phyloP scores from a whole-genome alignment of 1,284 basidiomycete species.

The Ustilago trichophora region DNA sequence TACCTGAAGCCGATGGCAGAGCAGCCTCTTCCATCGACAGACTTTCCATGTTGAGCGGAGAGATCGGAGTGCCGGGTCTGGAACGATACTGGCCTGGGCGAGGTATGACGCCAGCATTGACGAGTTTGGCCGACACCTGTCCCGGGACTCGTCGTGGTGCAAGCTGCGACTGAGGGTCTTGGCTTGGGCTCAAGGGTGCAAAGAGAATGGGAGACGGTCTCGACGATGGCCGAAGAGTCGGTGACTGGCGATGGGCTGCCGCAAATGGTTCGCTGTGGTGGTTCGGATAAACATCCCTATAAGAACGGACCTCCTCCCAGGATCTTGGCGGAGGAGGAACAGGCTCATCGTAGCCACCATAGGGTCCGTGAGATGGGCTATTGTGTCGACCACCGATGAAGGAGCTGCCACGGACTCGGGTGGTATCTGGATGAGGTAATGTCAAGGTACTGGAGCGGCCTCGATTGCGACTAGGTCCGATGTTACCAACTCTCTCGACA shows the following conservation, averaged over 20 bases:
- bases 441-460: slow-evolving; percentile 46
- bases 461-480: slow-evolving; percentile 37
- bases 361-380: slow-evolving; percentile 11
- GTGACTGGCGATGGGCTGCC: slow-evolving; percentile 14
- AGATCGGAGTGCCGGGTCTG: slow-evolving; percentile 47
- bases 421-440: slow-evolving; percentile 21
- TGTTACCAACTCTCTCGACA: slow-evolving; percentile 19
- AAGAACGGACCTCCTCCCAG: slow-evolving; percentile 22
- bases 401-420: slow-evolving; percentile 17
- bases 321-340: slow-evolving; percentile 25
- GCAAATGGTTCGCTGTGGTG: slow-evolving; percentile 5
- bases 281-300: slow-evolving; percentile 6
- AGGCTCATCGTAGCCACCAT: slow-evolving; percentile 21
- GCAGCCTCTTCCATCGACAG: slow-evolving; percentile 44
- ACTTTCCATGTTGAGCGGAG: slow-evolving; percentile 47
- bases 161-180: slow-evolving; percentile 12
- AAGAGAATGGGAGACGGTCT: slow-evolving; percentile 45
- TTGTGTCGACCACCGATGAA: slow-evolving; percentile 18
- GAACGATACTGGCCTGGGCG: slow-evolving; percentile 18
- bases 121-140: slow-evolving; percentile 1
- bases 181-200: slow-evolving; percentile 36
- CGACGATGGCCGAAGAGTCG: slow-evolving; percentile 9
- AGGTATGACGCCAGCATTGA: slow-evolving; percentile 8
- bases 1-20: slow-evolving; percentile 31
- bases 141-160: slow-evolving; percentile 1